Conservation (phyloP, 441 rosid species). For the Rhodomyrtus psidioides region DNA sequence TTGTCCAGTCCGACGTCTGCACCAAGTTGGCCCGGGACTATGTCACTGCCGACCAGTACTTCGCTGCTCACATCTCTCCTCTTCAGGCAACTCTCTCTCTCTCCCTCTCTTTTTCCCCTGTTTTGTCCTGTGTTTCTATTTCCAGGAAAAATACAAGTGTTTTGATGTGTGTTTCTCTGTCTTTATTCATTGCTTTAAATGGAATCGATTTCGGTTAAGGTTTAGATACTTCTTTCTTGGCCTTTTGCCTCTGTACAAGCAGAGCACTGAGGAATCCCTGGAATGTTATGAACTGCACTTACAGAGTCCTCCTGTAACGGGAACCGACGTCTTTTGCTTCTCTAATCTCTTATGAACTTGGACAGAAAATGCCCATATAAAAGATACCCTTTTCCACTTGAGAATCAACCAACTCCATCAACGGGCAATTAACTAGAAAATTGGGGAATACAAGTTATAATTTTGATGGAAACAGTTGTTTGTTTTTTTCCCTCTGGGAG, state of each 20-base stretch:
- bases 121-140: background rate
- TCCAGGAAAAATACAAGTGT: background rate
- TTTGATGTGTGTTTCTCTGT: background rate
- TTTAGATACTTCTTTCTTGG: background rate
- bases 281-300: background rate
- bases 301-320: background rate
- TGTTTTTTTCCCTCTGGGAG: background rate
- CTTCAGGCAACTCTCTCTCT: conserved; percentile 41
- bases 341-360: background rate
- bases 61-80: conserved; percentile 50
- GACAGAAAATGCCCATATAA: background rate
- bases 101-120: background rate
- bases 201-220: background rate
- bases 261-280: background rate
- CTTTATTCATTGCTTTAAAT: background rate
- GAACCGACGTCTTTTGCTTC: background rate
- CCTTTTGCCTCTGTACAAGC: background rate
- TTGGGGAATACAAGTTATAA: background rate
- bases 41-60: conserved; percentile 66
- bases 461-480: background rate
- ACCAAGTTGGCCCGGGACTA: conserved; percentile 35
- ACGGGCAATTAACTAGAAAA: background rate
- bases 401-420: background rate
- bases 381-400: background rate
- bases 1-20: conserved; percentile 42